Percentiles rank a stretch among this genome's conserved stretches.
These are phyloP conservation scores for Cicer yamashitae DNA, from an alignment of 306 rosid genomes.

Conservation along the genomic window DNA sequence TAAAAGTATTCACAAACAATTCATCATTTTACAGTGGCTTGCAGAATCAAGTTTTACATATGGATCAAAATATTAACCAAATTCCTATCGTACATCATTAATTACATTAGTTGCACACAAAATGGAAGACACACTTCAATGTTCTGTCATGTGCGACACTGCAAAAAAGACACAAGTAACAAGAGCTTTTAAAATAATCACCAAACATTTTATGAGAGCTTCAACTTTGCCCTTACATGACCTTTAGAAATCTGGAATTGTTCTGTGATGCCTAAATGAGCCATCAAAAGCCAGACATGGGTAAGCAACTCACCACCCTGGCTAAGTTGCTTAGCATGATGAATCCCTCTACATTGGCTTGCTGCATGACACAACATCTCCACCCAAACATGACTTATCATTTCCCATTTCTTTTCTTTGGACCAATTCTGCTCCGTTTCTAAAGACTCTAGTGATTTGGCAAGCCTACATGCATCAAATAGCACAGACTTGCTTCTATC, in stretches of 20 bases:
- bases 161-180: neutral
- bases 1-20: neutral
- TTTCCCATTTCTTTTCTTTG: neutral
- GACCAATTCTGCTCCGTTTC: neutral
- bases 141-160: neutral
- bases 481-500: conserved; percentile 50
- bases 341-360: neutral
- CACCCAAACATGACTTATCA: conserved; percentile 5
- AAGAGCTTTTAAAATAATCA: neutral
- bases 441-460: conserved; percentile 4
- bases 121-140: neutral
- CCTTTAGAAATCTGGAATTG: conserved; percentile 48
- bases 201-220: neutral
- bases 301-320: conserved; percentile 33
- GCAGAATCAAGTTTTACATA: neutral
- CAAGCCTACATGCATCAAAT: conserved; percentile 45
- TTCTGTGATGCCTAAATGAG: conserved; percentile 46
- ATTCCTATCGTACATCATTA: neutral
- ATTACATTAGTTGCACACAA: neutral
- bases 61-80: neutral
- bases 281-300: conserved; percentile 52
- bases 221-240: conserved; percentile 39
- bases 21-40: neutral
- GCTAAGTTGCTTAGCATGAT: conserved; percentile 14
- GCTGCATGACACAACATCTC: conserved; percentile 16